These are phyloP conservation scores for Botryobasidium botryosum DNA, from an alignment of 768 basidiomycete species.

Conservation along the genomic window DNA sequence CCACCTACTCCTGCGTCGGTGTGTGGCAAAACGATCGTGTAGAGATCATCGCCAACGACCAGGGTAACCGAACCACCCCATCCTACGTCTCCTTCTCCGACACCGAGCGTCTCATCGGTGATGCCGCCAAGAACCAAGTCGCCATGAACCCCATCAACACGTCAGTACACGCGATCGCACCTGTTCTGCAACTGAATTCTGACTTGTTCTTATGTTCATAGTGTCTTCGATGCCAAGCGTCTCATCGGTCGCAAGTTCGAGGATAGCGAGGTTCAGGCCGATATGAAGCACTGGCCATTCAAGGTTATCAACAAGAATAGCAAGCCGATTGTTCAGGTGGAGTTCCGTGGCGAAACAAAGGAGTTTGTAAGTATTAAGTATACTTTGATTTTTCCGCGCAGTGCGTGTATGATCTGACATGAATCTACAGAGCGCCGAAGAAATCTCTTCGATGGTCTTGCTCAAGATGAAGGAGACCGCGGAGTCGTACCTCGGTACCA, in stretches of 20 bases:
- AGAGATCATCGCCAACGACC: constrained; percentile 94
- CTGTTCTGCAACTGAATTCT: not conserved
- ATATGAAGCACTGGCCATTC: constrained; percentile 24
- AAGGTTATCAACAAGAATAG: constrained; percentile 20
- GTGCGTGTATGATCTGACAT: not conserved
- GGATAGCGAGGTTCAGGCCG: constrained; percentile 27
- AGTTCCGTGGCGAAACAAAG: constrained; percentile 30
- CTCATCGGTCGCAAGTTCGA: constrained; percentile 87
- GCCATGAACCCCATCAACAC: constrained; percentile 97
- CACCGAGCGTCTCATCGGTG: constrained; percentile 92
- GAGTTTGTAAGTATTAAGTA: constrained; percentile 24
- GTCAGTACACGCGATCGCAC: constrained; percentile 21
- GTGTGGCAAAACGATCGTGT: constrained; percentile 99
- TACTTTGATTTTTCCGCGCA: not conserved
- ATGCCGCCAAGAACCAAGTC: constrained; percentile 97
- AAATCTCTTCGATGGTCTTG: constrained; percentile 49
- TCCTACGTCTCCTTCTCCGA: constrained; percentile 94
- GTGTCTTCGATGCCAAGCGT: constrained; percentile 97
- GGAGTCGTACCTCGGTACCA: constrained; percentile 46
- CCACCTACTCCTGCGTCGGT: constrained; percentile 96
- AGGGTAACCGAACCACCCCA: constrained; percentile 89
- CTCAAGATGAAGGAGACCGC: constrained; percentile 57
- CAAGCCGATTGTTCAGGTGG: constrained; percentile 34
- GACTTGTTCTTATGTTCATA: constrained; percentile 19
- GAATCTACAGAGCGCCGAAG: constrained; percentile 33